A percentile compares a stretch with the other conserved stretches of the same genome.
These are phyloP conservation scores for Pachyrhizus erosus DNA, from an alignment of 306 rosid genomes.

Conservation along the genomic window DNA sequence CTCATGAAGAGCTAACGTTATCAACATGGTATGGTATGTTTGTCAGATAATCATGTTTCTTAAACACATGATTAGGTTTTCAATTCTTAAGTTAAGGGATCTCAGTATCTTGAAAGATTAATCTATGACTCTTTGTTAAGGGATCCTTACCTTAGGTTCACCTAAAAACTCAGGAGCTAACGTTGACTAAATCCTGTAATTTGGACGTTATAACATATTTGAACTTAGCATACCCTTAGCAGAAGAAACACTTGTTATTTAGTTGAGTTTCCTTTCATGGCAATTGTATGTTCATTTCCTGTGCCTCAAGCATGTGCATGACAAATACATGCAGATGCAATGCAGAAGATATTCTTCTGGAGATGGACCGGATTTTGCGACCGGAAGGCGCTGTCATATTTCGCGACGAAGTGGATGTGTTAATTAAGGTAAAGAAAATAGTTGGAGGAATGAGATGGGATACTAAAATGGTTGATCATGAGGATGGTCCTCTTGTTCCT, in stretches of 20 bases:
- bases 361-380: slow-evolving; percentile 85
- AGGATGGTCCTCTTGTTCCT: slow-evolving; percentile 86
- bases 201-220: background rate
- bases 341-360: slow-evolving; percentile 77
- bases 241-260: background rate
- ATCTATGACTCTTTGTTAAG: background rate
- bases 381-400: slow-evolving; percentile 90
- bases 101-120: too few relatives aligned
- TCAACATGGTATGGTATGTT: too few relatives aligned
- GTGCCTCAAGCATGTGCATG: background rate
- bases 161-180: background rate
- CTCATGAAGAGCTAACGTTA: background rate
- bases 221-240: background rate
- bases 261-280: background rate
- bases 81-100: too few relatives aligned
- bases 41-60: too few relatives aligned
- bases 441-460: slow-evolving; percentile 91
- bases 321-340: slow-evolving; percentile 64
- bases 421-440: slow-evolving; percentile 76
- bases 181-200: background rate
- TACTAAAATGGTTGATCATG: slow-evolving; percentile 88
- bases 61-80: too few relatives aligned
- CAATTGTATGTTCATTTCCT: background rate
- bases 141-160: background rate
- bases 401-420: slow-evolving; percentile 77